Evolutionary conservation across 305 asterid species (phyloP).

Genomic region (Fraxinus albicans): DNA sequence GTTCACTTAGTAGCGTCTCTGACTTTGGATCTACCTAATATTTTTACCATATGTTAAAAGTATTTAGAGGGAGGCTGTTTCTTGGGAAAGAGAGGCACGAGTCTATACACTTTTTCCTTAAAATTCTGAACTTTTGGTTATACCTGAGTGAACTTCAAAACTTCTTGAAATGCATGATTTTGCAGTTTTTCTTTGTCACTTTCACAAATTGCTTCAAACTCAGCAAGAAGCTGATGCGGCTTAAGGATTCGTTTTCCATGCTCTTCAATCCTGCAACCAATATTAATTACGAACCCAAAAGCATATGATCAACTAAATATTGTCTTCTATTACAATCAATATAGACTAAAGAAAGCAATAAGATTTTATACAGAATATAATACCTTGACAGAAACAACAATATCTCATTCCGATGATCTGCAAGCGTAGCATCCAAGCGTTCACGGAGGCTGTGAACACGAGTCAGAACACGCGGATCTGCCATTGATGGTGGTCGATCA

Average conservation of each 20-base stretch:
- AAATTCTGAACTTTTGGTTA: not conserved
- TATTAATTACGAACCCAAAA: not conserved
- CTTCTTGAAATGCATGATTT: slow-evolving; percentile 73
- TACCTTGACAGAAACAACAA: slow-evolving; percentile 70
- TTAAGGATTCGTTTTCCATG: slow-evolving; percentile 91
- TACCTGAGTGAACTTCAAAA: slow-evolving; percentile 87
- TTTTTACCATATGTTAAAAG: not conserved
- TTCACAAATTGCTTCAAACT: slow-evolving; percentile 60
- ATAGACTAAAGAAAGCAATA: not conserved
- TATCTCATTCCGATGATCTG: slow-evolving; percentile 75
- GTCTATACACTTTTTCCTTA: not conserved
- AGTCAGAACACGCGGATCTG: slow-evolving; percentile 70
- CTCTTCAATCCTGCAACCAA: slow-evolving; percentile 57
- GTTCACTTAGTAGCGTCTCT: not conserved
- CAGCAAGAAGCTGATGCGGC: slow-evolving; percentile 80
- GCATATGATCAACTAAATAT: not conserved
- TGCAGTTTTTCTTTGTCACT: slow-evolving; percentile 49
- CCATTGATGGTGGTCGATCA: slow-evolving; percentile 43
- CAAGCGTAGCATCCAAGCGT: slow-evolving; percentile 81
- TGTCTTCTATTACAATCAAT: not conserved
- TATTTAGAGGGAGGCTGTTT: not conserved
- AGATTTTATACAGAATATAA: not conserved
- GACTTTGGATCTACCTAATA: not conserved
- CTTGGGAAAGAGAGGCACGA: not conserved
- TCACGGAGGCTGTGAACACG: slow-evolving; percentile 96